Percentiles rank a stretch among this genome's conserved stretches.
These are phyloP conservation scores for Eucalyptus grandis DNA, from an alignment of 345 rosid species.

Conservation along the genomic window DNA sequence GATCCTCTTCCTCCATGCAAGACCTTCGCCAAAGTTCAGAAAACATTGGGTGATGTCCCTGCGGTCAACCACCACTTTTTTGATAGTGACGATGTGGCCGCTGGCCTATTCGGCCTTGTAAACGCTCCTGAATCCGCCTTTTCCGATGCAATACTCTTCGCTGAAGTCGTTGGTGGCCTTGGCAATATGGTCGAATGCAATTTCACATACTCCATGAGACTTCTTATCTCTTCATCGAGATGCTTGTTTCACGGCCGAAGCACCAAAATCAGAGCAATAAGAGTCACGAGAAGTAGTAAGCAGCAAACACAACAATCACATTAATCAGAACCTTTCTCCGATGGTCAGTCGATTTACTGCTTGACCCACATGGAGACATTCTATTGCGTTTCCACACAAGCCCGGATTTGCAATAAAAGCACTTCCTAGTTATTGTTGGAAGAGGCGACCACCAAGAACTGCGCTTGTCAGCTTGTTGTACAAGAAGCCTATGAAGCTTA, in stretches of 20 bases:
- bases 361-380: no score
- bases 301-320: constrained; percentile 14
- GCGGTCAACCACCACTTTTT: no score
- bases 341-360: not conserved
- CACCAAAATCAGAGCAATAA: not conserved
- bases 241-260: not conserved
- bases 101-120: no score
- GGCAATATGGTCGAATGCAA: no score
- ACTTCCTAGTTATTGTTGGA: constrained; percentile 15
- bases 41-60: no score
- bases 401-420: constrained; percentile 34
- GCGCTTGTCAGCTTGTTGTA: constrained; percentile 31
- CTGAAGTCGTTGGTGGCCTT: no score
- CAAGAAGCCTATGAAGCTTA: constrained; percentile 29
- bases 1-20: no score
- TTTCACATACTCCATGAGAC: no score
- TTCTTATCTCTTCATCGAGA: no score
- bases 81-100: not conserved
- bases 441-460: constrained; percentile 20
- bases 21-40: no score
- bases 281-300: constrained; percentile 2
- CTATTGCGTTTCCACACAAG: constrained; percentile 31
- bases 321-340: constrained; percentile 12
- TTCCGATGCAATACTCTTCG: no score
- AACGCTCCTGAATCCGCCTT: no score